Base-by-base conservation (phyloP, 805 yeast genomes). In the Suhomyces vadensis region DNA sequence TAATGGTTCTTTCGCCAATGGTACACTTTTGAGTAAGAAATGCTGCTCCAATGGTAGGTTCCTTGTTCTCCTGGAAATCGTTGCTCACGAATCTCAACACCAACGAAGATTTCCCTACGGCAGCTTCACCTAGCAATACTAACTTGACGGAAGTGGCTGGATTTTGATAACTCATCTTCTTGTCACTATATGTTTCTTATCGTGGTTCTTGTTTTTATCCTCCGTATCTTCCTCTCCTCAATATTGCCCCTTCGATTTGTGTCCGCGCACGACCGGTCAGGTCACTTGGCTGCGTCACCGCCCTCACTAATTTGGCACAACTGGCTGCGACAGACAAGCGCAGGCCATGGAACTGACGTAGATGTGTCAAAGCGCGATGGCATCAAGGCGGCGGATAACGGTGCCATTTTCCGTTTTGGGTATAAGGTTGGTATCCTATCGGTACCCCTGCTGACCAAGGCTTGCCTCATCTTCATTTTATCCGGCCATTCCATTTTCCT, bases 31-130 rank as follows among this genome's bases (percentile, higher is more conserved):
- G 98, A 29, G 99, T 92, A 45, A 92, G 72, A 61, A 92, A 92
- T 3, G 98, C 98, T 4, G 99, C 99, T 11, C 99, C 99, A 55
- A 92, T 92, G 2, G 99, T 92, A 17, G 97, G 97, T 59, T 92
- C 98, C 62, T 92, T 91, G 67, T 92, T 91, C 64, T 91, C 98
- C 64, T 94, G 96, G 67, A 92, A 92, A 60, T 92, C 97, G 65
- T 92, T 89, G 51, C 90, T 83, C 35, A 92, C 98, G 66, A 92
- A 92, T 53, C 98, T 77, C 53, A 92, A 75, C 26, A 92, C 98
- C 24, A 92, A 75, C 5, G 96, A 88, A 3, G 96, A 88, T 62
- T 92, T 92, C 42, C 99, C 99, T 13, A 92, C 99, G 0, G 99
- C 99, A 0, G 97, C 97, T 62, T 92, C 99, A 22, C 99, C 99